Base-by-base conservation (phyloP, 164 flowering plant species). In the Buxus sempervirens region DNA sequence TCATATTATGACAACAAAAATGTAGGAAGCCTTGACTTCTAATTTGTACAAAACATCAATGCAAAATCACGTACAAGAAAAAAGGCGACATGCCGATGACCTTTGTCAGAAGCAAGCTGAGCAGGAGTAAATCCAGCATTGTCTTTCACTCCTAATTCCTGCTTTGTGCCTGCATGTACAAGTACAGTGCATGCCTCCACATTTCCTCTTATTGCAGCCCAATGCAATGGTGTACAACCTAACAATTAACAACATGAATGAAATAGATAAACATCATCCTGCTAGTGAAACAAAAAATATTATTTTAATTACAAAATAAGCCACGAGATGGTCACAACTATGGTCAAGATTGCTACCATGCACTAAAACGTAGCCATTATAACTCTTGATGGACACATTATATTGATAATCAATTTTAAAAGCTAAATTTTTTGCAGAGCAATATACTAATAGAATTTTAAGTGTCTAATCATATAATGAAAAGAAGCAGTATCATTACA, bases 181-280 rank as follows among this genome's bases (percentile, higher is more conserved):
- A 95, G 96, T 22, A 95, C 78, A 64, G 89, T 84, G 80, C 94
- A 91, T 45, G 84, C 96, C 80, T 95, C 97, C 66, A 80, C 72
- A 75, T 90, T 77, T 74, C 97, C 98, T 82, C 86, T 79, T 71
- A 90, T 36, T 58, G 89, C 96, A 71, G 97, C 97, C 98, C 97
- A 95, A 69, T 91, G 97, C 80, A 95, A 77, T 28, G 98, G 97
- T 21, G 97, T 95, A 75, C 96, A 91, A 49, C 98, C 97, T 95
- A 70, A 65, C n/a, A 70, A 27, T 56, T n/a, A n/a, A n/a, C n/a
- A n/a, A n/a, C n/a, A n/a, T n/a, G n/a, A n/a, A 78, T 13, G 45
- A 58, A 42, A 62, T 22, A 32, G 7, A 19, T 23, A 48, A 65
- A 75, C 55, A 42, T 24, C 38, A 64, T 8, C 13, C 23, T 10